Base-by-base conservation (phyloP, 352 stramenopile species). In the Lagenidium sp. region DNA sequence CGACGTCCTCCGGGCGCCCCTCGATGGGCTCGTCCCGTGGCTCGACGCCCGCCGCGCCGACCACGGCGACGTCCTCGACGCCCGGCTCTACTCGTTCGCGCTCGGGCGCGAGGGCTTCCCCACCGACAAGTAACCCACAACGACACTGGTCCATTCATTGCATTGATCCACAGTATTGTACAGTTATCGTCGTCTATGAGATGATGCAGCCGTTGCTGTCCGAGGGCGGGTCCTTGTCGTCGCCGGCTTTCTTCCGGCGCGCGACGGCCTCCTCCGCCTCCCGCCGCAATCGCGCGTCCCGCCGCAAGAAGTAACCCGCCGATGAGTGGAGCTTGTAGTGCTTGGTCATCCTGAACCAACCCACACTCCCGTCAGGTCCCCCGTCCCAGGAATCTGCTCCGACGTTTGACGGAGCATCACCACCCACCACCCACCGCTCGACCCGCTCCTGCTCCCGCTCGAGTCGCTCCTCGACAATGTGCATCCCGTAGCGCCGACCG, bases 251-350 rank as follows among this genome's bases (percentile, higher is more conserved):
- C 34, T 64, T 59, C 6, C 39, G 35, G 19, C 57, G 50, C 38
- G 65, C 59, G 10, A 66, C 67, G 40, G 73, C 53, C 21, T 76
- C 55, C 4, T 50, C 60, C 10, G 71, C 59, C 26, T 83, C 57
- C 38, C 81, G 75, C 36, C 63, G 62, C 13, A 89, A 15, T 8
- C 81, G 65, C 47, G 58, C 62, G 46, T 89, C 81, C 7, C 79
- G 70, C 13, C 81, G 68, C 38, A 91, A 49, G 24, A 87, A 87
- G 47, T 91, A 93, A 2, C 64, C 81, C 1, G 78, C 61, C 4
- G 62, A 73, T 15, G 60, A 65, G 26, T 64, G 59, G 10, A 90
- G 44, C 57, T 91, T 85, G 55, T 82, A 87, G 42, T 91, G 71
- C 43, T 83, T 68, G 25, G 68, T 78, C 22, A 63, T 65, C 22